Evolutionary conservation across 1,284 basidiomycete species (phyloP).

Genomic region (Trichosporon coremiiforme): DNA sequence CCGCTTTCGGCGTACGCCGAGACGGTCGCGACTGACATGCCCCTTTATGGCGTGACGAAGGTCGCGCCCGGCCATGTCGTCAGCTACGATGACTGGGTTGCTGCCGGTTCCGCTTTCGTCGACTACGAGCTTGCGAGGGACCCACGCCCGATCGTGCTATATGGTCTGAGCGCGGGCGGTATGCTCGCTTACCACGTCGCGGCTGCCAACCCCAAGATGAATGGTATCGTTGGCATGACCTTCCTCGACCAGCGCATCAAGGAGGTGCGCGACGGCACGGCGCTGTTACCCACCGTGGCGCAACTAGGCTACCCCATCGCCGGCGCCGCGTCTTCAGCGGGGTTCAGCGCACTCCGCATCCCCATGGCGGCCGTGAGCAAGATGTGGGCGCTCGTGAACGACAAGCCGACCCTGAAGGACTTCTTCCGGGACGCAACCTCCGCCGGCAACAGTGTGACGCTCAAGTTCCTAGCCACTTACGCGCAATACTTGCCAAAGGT

Average conservation of each 20-base stretch:
- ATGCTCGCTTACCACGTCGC: neutral
- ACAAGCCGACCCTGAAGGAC: neutral
- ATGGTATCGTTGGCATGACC: neutral
- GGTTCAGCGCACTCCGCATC: neutral
- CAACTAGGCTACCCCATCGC: neutral
- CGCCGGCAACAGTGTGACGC: neutral
- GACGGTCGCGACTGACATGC: slow-evolving; percentile 1
- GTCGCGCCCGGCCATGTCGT: neutral
- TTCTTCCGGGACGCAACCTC: neutral
- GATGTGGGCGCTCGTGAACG: neutral
- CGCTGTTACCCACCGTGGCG: neutral
- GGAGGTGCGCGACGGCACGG: slow-evolving; percentile 7
- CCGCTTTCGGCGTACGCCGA: neutral
- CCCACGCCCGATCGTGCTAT: neutral
- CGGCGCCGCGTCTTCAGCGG: neutral
- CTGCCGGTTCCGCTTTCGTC: neutral
- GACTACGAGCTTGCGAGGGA: neutral
- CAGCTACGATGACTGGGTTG: neutral
- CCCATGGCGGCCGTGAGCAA: slow-evolving; percentile 3
- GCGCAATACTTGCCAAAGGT: neutral
- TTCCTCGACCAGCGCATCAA: slow-evolving; percentile 3
- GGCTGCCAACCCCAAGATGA: neutral
- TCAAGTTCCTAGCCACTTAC: neutral
- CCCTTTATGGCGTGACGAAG: neutral
- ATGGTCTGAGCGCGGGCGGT: neutral